Evolutionary conservation across 345 rosid species (phyloP).

Genomic region (Streptanthus diversifolius): DNA sequence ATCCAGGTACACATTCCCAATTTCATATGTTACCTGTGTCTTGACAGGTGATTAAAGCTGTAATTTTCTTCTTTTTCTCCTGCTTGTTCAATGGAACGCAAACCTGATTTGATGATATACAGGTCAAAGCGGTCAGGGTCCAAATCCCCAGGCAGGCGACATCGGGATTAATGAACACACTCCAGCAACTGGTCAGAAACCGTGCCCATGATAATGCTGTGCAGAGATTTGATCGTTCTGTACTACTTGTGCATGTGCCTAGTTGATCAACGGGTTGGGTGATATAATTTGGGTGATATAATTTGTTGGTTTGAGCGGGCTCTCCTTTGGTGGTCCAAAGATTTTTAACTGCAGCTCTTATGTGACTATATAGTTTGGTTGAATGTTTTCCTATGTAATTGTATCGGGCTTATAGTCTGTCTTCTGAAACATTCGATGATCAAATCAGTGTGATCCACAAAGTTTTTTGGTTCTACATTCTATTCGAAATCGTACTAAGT

Average conservation of each 20-base stretch:
- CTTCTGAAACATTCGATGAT: slow-evolving; percentile 5
- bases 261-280: not conserved
- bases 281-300: too few species aligned
- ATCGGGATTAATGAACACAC: slow-evolving; percentile 34
- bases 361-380: slow-evolving; percentile 8
- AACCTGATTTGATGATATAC: slow-evolving; percentile 19
- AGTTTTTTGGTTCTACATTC: not conserved
- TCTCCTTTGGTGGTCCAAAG: not conserved
- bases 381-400: not conserved
- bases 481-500: not conserved
- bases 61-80: not conserved
- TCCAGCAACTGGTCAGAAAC: slow-evolving; percentile 2
- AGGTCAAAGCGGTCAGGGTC: slow-evolving; percentile 80
- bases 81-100: slow-evolving; percentile 15
- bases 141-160: slow-evolving; percentile 66
- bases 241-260: not conserved
- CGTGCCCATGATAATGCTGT: not conserved
- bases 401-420: not conserved
- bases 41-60: slow-evolving; percentile 61
- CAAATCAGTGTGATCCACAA: not conserved
- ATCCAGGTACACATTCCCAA: slow-evolving; percentile 58
- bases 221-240: not conserved
- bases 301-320: not conserved
- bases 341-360: slow-evolving; percentile 7
- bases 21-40: slow-evolving; percentile 32